Conservation (phyloP, 2,329 filamentous ascomycete genomes). For the Sclerotinia nivalis region DNA sequence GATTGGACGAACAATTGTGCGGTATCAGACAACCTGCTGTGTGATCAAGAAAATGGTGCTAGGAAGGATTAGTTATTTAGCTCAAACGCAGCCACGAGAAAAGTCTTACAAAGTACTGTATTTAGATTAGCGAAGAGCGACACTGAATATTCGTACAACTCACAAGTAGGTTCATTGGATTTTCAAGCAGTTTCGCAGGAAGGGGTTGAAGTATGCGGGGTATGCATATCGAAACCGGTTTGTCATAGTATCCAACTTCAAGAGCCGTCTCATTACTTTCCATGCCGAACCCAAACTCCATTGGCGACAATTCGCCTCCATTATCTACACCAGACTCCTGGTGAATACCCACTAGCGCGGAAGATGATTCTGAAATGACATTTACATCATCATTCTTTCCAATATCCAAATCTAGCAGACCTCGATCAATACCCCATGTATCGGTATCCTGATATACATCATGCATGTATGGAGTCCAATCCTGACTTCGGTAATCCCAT, state of each 20-base stretch:
- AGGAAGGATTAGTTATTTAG: constrained; percentile 26
- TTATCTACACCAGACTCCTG: constrained; percentile 31
- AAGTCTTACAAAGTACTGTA: constrained; percentile 51
- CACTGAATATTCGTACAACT: constrained; percentile 9
- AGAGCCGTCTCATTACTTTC: constrained; percentile 54
- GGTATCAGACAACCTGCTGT: constrained; percentile 64
- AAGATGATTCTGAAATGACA: constrained; percentile 57
- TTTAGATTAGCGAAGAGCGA: background rate
- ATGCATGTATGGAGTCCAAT: constrained; percentile 16
- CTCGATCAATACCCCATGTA: constrained; percentile 71
- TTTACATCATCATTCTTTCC: constrained; percentile 69
- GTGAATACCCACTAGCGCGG: constrained; percentile 40
- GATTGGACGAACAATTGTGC: constrained; percentile 54
- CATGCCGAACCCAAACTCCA: constrained; percentile 51
- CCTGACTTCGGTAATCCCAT: constrained; percentile 13
- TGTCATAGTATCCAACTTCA: constrained; percentile 67
- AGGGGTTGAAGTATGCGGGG: constrained; percentile 51
- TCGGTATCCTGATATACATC: constrained; percentile 44
- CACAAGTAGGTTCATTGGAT: constrained; percentile 74
- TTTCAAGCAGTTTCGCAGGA: constrained; percentile 59
- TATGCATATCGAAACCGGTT: constrained; percentile 63
- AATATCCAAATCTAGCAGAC: constrained; percentile 67
- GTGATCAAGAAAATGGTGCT: constrained; percentile 71
- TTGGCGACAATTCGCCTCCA: constrained; percentile 41
- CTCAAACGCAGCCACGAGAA: background rate